Base-by-base conservation (phyloP, 257 asterid genomes). In the Solanum neorickii region DNA sequence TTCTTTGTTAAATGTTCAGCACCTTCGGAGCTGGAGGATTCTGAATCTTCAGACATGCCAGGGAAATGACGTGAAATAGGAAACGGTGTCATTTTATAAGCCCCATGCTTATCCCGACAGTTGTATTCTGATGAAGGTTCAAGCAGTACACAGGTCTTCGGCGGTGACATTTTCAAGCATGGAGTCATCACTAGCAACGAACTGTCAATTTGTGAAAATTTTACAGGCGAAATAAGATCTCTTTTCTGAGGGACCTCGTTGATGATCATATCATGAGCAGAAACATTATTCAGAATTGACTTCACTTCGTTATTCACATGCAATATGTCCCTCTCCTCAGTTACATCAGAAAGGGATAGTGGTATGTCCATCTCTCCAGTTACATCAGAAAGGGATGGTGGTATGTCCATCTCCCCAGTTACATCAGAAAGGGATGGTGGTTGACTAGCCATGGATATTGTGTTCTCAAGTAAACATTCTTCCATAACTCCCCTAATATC, bases 101-200 rank as follows among this genome's bases (percentile, higher is more conserved):
- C 91, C 72, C 86, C 83, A 49, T 62, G 91, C 72, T 66, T 88
- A 83, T 87, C 88, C 93, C 93, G 94, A 87, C 47, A 89, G 62
- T 88, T 47, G 62, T 92, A 86, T 88, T 89, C 95, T 8, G 98
- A 91, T 84, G 89, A 83, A 3, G 99, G 98, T 90, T 97, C 99
- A 69, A 97, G 97, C 91, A 97, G 82, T 44, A 90, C 87, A 89
- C 99, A 97, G 37, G 99, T 92, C 92, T 93, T 97, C 6, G 96
- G 98, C 5, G 99, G 99, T 39, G 99, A 96, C 87, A 92, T 86
- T 91, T 94, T 95, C 92, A 93, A 83, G 91, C 93, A 77, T 27
- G 99, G 99, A 46, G 99, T 96, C 98, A 92, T 91, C 85, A 90
- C 90, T 89, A 92, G 87, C 86, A 86, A 83, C 25, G 93, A 89